Base-by-base conservation (phyloP, 2,329 filamentous ascomycete genomes). In the Fusarium longipes region DNA sequence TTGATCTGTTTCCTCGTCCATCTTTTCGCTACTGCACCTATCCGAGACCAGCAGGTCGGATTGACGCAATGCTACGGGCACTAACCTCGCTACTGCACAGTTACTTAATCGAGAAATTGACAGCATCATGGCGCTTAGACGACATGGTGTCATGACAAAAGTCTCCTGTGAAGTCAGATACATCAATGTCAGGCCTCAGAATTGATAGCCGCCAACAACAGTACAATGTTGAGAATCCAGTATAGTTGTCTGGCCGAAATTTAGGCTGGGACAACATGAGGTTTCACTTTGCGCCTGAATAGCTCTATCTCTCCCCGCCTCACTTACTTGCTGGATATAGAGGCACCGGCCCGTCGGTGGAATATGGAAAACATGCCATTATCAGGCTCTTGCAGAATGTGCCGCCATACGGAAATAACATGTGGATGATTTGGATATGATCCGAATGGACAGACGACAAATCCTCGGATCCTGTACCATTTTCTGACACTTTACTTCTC, bases 21-120 rank as follows among this genome's bases (percentile, higher is more conserved):
- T 58, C 44, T 47, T 42, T 60, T 58, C 51, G 30, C 60, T 55
- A 61, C 63, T 71, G 67, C 69, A 67, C 57, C 50, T 70, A 70
- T 69, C 69, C 71, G 71, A 71, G 67, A 72, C 70, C 60, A 67
- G 52, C 58, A 67, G 57, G 67, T 58, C 60, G 50, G 59, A 59
- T 73, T 70, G 70, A 72, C 53, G 68, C 68, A 73, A 70, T 70
- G 47, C 60, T 48, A 54, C 65, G 59, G 61, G 47, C 62, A 52
- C 59, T 61, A 63, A 47, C 39, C 44, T 58, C 48, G 51, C 60
- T 55, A 30, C 56, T 42, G 45, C 59, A 43, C 42, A 36, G 38
- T 43, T 43, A 57, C 50, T 64, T 33, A 51, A 48, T 51, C 36
- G 30, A 61, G 55, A 33, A 64, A 43, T 60, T 48, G 52, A 65